Conservation (phyloP, 1,284 basidiomycete genomes). For the Macrocybe sp. region DNA sequence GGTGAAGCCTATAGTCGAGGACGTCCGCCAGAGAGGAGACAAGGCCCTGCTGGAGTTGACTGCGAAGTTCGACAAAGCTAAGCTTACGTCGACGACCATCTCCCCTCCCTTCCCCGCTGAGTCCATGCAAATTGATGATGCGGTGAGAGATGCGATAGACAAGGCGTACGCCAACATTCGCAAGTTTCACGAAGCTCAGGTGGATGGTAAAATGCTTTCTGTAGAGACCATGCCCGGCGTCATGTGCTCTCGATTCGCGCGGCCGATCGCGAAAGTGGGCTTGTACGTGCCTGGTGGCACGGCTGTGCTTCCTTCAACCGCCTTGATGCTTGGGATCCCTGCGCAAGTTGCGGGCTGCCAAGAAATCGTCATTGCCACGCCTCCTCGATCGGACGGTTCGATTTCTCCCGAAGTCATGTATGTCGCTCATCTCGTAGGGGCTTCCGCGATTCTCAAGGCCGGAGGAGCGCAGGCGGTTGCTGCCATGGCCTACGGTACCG, state of each 20-base stretch:
- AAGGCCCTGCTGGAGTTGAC: constrained; percentile 86
- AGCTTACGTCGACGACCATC: constrained; percentile 58
- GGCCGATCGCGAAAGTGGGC: constrained; percentile 92
- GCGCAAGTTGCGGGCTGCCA: constrained; percentile 97
- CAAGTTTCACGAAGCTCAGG: constrained; percentile 87
- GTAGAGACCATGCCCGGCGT: constrained; percentile 99
- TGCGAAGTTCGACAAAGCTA: constrained; percentile 87
- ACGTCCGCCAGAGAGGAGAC: constrained; percentile 84
- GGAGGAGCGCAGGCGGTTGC: constrained; percentile 98
- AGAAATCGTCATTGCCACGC: constrained; percentile 92
- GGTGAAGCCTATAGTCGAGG: constrained; percentile 92
- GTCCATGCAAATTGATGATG: constrained; percentile 53
- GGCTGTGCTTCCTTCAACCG: constrained; percentile 93
- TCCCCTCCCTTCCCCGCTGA: constrained; percentile 64
- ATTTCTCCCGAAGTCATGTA: constrained; percentile 96
- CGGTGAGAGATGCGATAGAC: constrained; percentile 84
- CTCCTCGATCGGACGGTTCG: constrained; percentile 85
- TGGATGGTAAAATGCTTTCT: constrained; percentile 63
- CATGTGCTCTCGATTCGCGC: constrained; percentile 89
- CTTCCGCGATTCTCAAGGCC: constrained; percentile 85
- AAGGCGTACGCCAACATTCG: constrained; percentile 90
- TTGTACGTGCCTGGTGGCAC: constrained; percentile 98
- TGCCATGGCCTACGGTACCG: constrained; percentile 94
- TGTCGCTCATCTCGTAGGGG: constrained; percentile 85
- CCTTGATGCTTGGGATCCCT: constrained; percentile 96